Base-by-base conservation (phyloP, 305 asterid species). In the Euphrasia arctica region DNA sequence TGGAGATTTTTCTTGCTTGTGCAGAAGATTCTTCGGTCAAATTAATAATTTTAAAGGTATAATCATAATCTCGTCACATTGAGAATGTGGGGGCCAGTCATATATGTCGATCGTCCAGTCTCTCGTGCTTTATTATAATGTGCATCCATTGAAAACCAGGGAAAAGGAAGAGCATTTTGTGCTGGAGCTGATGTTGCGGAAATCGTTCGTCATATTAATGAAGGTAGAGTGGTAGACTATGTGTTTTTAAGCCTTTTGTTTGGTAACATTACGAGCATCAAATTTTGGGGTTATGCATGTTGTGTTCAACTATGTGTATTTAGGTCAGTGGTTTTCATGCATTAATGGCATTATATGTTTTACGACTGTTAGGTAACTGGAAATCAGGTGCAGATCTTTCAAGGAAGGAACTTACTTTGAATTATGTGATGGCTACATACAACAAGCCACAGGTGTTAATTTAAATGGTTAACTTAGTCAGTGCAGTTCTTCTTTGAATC, bases 151-250 rank as follows among this genome's bases (percentile, higher is more conserved):
- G 59, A 39, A 66, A 57, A 45, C 60, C 22, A 90, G 99, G 96
- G 97, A 59, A 79, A 69, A 39, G 99, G 99, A 66, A 85, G 97
- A 75, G 88, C 99, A 73, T 93, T 90, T 74, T 93, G 96, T 85
- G 95, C 97, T 39, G 99, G 99, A 57, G 99, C 95, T 69, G 99
- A 93, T 79, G 99, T 88, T 67, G 81, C 95, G 9, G 87, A 86
- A 51, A 93, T 86, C 70, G 95, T 79, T 71, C 85, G 58, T 77
- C 85, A 82, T 69, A 75, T 87, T 70, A 78, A 67, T 64, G 77
- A 74, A 82, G 97, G 97, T 92, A 72, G 62, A 10, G 22, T 18
- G 22, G 22, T 52, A 61, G 45, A 10, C 13, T 54, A 0, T 42
- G 7, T 5, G 5, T 41, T 5, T 41, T 31, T 31, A 31, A 9